phyloP scores from a whole-genome alignment of 805 yeast species.

The Saccharomycopsis babjevae region DNA sequence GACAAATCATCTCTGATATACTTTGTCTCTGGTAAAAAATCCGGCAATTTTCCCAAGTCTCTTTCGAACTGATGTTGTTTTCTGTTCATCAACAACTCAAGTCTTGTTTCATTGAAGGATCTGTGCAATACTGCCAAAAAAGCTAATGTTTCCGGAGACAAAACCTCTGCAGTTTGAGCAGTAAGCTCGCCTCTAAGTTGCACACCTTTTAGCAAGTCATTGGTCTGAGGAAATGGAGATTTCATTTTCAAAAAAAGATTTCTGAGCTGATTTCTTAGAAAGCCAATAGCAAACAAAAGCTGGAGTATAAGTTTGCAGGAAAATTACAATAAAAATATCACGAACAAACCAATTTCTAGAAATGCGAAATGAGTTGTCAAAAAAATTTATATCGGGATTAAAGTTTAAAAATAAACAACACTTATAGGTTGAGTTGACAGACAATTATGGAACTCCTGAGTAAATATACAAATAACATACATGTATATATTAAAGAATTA shows the following conservation, averaged over 20 bases:
- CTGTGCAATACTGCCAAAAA: slow-evolving; percentile 60
- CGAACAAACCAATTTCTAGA: not conserved
- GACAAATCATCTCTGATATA: slow-evolving; percentile 53
- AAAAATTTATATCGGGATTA: not conserved
- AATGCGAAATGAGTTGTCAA: not conserved
- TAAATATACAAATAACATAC: no score
- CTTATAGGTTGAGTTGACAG: no score
- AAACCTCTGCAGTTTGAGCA: slow-evolving; percentile 39
- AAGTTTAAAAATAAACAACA: no score
- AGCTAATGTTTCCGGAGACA: slow-evolving; percentile 53
- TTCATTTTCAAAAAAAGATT: not conserved
- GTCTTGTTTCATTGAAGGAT: slow-evolving; percentile 46
- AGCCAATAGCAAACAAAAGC: not conserved
- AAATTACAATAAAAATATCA: not conserved
- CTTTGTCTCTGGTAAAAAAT: slow-evolving; percentile 55
- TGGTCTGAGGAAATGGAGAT: slow-evolving; percentile 36
- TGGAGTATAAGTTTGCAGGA: not conserved
- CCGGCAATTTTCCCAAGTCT: slow-evolving; percentile 57
- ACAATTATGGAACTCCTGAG: no score
- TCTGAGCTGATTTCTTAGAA: not conserved
- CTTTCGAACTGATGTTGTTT: slow-evolving; percentile 43
- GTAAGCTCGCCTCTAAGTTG: slow-evolving; percentile 42
- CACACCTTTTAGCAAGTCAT: slow-evolving; percentile 37
- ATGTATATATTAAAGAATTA: no score
- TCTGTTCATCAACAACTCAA: slow-evolving; percentile 45